Evolutionary conservation across 2,329 filamentous ascomycete species (phyloP).

Genomic region (Dactylellina parvicollis): DNA sequence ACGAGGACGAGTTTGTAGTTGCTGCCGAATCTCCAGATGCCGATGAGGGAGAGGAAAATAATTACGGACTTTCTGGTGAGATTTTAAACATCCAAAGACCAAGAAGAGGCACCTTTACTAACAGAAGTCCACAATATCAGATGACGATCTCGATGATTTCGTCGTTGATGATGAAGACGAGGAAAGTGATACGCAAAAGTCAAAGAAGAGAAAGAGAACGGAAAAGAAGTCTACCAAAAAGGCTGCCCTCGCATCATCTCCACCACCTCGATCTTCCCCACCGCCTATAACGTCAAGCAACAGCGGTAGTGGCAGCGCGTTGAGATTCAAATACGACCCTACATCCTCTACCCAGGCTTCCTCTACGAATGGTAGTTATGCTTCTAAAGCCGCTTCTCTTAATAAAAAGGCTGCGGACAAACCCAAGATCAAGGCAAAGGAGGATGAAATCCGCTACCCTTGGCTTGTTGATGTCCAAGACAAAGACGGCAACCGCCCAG

Average conservation of each 20-base stretch:
- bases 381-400: slow-evolving; percentile 67
- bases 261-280: slow-evolving; percentile 63
- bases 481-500: slow-evolving; percentile 79
- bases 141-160: slow-evolving; percentile 83
- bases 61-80: slow-evolving; percentile 44
- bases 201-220: slow-evolving; percentile 76
- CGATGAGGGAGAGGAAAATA: slow-evolving; percentile 68
- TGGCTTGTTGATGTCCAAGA: slow-evolving; percentile 90
- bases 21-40: slow-evolving; percentile 68
- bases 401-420: slow-evolving; percentile 62
- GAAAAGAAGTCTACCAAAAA: slow-evolving; percentile 69
- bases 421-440: slow-evolving; percentile 60
- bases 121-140: not conserved
- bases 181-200: slow-evolving; percentile 63
- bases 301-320: slow-evolving; percentile 65
- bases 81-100: no score
- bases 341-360: slow-evolving; percentile 72
- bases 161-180: slow-evolving; percentile 86
- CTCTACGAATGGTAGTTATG: slow-evolving; percentile 84
- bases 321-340: slow-evolving; percentile 68
- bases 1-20: slow-evolving; percentile 74
- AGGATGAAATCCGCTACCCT: slow-evolving; percentile 78
- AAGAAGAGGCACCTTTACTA: no score
- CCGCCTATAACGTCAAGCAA: slow-evolving; percentile 61
- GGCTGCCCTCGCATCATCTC: slow-evolving; percentile 63